Evolutionary conservation across 2,329 filamentous ascomycete species (phyloP).

Genomic region (Alternaria gansuensis): DNA sequence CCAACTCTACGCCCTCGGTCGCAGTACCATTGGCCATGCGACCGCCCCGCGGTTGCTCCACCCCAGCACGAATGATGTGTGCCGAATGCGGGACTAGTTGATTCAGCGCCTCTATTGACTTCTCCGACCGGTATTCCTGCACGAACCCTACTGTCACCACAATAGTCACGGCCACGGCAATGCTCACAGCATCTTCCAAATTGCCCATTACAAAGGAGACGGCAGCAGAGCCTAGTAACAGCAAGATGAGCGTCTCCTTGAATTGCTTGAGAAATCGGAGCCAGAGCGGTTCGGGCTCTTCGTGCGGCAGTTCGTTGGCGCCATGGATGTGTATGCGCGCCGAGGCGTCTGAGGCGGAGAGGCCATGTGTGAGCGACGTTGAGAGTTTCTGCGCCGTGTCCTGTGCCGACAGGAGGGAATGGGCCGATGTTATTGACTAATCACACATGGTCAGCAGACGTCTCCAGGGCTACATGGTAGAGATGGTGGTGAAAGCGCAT

Average conservation of each 20-base stretch:
- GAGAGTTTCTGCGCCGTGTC: conserved; percentile 80
- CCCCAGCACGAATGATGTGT: conserved; percentile 77
- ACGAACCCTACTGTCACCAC: conserved; percentile 96
- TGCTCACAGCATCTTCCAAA: conserved; percentile 92
- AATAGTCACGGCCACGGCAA: conserved; percentile 94
- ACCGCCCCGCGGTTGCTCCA: conserved; percentile 34
- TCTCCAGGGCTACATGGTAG: conserved; percentile 5
- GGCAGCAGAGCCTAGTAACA: conserved; percentile 87
- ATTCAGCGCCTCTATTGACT: conserved; percentile 93
- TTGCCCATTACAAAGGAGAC: conserved; percentile 93
- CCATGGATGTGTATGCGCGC: conserved; percentile 82
- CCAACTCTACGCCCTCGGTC: conserved; percentile 56
- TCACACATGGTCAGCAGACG: conserved; percentile 30
- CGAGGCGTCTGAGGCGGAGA: conserved; percentile 82
- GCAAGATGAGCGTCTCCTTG: conserved; percentile 90
- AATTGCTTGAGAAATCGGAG: conserved; percentile 96
- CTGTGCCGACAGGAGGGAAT: conserved; percentile 74
- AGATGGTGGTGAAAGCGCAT: conserved; percentile 11
- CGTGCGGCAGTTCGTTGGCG: conserved; percentile 92
- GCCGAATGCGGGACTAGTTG: conserved; percentile 95
- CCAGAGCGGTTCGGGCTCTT: conserved; percentile 93
- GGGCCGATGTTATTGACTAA: conserved; percentile 59
- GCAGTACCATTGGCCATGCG: conserved; percentile 35
- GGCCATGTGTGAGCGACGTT: conserved; percentile 83
- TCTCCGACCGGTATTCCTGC: conserved; percentile 96